These are phyloP conservation scores for Eucalyptus rudis DNA, from an alignment of 345 rosid species.

Conservation along the genomic window DNA sequence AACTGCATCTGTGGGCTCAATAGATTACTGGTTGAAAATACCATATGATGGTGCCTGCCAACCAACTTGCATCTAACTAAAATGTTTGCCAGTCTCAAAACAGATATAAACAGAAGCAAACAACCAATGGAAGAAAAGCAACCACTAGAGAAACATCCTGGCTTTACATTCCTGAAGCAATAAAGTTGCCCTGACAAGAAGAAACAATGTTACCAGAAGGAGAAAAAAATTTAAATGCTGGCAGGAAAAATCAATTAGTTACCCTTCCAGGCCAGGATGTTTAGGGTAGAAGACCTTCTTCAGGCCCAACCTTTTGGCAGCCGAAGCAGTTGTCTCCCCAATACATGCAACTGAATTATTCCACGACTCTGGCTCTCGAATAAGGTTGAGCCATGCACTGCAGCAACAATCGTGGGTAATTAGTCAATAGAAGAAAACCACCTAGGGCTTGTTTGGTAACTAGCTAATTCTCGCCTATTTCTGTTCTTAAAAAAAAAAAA, in stretches of 20 bases:
- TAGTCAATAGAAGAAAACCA: background rate
- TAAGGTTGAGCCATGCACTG: constrained; percentile 77
- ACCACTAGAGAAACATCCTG: background rate
- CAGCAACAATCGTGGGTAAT: background rate
- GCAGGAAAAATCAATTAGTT: background rate
- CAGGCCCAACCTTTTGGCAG: constrained; percentile 69
- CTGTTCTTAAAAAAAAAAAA: too few species aligned
- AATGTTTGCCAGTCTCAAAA: background rate
- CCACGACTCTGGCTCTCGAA: constrained; percentile 42
- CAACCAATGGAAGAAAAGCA: background rate
- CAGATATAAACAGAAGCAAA: background rate
- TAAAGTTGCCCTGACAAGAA: background rate
- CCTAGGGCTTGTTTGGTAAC: too few species aligned
- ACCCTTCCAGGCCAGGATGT: constrained; percentile 92
- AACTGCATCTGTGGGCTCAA: background rate
- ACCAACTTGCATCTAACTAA: background rate
- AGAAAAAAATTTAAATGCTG: background rate
- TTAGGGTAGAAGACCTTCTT: constrained; percentile 60
- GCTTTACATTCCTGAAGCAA: background rate
- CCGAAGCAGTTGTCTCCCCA: constrained; percentile 92
- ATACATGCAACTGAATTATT: constrained; percentile 70
- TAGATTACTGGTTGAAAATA: background rate
- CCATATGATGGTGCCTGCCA: background rate
- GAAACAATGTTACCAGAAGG: background rate
- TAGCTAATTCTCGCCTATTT: too few species aligned